A percentile compares a stretch with the other conserved stretches of the same genome.
Conservation (phyloP, 352 stramenopile species). For the Pythium sp. region DNA sequence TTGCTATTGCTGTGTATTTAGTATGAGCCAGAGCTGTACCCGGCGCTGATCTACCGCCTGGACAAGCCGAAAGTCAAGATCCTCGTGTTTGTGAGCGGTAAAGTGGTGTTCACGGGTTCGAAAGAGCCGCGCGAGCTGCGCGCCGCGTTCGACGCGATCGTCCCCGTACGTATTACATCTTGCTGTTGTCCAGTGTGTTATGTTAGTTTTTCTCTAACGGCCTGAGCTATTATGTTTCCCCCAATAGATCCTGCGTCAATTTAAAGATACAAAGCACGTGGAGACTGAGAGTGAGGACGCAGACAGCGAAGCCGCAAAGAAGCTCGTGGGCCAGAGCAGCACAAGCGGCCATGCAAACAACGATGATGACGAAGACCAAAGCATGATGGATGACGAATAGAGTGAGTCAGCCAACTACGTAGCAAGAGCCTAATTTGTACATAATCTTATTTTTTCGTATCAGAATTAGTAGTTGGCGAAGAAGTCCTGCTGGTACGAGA, state of each 20-base stretch:
- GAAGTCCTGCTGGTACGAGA: slow-evolving; percentile 33
- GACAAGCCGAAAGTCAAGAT: slow-evolving; percentile 95
- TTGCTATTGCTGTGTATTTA: slow-evolving; percentile 18
- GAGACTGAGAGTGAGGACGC: neutral
- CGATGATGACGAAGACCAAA: slow-evolving; percentile 24
- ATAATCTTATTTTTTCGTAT: neutral
- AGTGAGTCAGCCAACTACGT: neutral
- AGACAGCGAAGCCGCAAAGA: neutral
- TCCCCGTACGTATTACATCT: slow-evolving; percentile 40
- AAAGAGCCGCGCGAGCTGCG: slow-evolving; percentile 83
- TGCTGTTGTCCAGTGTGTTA: neutral
- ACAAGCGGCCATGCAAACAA: neutral
- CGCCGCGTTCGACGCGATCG: slow-evolving; percentile 81
- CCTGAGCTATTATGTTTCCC: neutral
- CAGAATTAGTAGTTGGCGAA: slow-evolving; percentile 25
- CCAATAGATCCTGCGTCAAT: slow-evolving; percentile 59
- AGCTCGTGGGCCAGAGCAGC: neutral
- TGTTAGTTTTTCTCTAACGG: neutral
- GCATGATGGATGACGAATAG: slow-evolving; percentile 26
- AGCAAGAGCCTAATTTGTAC: neutral
- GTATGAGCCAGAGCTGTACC: slow-evolving; percentile 99
- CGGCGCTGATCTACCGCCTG: slow-evolving; percentile 98
- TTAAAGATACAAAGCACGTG: slow-evolving; percentile 47
- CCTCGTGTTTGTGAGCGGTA: slow-evolving; percentile 99
- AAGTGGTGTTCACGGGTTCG: slow-evolving; percentile 96